Conservation (phyloP, 306 rosid genomes). For the Lathyrus sativus region DNA sequence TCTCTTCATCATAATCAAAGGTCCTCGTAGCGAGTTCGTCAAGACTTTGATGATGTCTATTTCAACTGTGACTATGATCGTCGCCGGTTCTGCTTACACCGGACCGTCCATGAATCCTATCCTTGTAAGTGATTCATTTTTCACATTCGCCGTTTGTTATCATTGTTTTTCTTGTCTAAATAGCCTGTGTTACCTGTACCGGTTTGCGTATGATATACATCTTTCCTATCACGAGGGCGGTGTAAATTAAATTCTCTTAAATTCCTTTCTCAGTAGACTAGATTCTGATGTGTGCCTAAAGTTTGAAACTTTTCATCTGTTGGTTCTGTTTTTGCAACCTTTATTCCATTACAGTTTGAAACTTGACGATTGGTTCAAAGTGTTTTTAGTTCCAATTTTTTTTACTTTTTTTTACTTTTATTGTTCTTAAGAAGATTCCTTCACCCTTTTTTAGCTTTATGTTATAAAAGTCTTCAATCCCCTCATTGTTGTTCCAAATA, state of each 20-base stretch:
- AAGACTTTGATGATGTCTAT: conserved; percentile 67
- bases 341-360: not conserved
- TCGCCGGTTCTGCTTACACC: conserved; percentile 63
- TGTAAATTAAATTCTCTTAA: not conserved
- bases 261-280: not conserved
- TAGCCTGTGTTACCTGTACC: not conserved
- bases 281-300: conserved; percentile 11
- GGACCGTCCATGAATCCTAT: conserved; percentile 97
- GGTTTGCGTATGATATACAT: not conserved
- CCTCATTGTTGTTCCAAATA: not conserved
- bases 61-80: conserved; percentile 55
- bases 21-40: conserved; percentile 60
- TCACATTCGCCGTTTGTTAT: not conserved
- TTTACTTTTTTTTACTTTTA: not conserved
- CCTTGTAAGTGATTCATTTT: conserved; percentile 58
- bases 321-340: not conserved
- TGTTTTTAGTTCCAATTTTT: not conserved
- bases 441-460: no score
- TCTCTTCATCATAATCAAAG: conserved; percentile 63
- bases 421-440: not conserved
- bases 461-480: not conserved
- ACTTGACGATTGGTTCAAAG: not conserved
- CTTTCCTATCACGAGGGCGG: not conserved
- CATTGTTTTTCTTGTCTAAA: not conserved
- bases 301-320: conserved; percentile 14